Base-by-base conservation (phyloP, 345 rosid genomes). In the Corchorus capsularis region DNA sequence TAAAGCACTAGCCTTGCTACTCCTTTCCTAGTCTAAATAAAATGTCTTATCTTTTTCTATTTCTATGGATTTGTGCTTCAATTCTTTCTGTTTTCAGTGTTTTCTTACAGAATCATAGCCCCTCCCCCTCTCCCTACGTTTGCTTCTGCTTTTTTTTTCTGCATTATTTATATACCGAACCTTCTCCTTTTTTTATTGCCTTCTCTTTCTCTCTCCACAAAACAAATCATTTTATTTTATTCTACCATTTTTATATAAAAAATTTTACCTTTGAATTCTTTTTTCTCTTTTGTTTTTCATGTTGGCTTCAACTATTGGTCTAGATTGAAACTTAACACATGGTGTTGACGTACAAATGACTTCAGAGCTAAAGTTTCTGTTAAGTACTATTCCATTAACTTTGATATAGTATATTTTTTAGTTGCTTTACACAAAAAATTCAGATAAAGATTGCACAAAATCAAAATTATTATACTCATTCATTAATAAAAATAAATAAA, bases 41-140 rank as follows among this genome's bases (percentile, higher is more conserved):
- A n/a, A n/a, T n/a, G n/a, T n/a, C n/a, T n/a, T n/a, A n/a, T n/a
- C n/a, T 22, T 14, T 14, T 43, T 12, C 17, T 34, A 37, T 59
- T 61, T 57, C 78, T 81, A 69, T 74, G 80, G 81, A 74, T 83
- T 81, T 75, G 75, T 77, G 80, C 80, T 75, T 68, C 39, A 15
- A 53, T 14, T 34, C 57, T 37, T 71, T n/a, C 45, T 69, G 56
- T 59, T 54, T 55, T 52, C 46, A 11, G 39, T 73, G 6, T 13
- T 55, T 20, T 53, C 52, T 35, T 62, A 52, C 32, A 63, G 61
- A 76, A 64, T 34, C 75, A 15, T n/a, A 16, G 55, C 32, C 75
- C 56, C 62, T 69, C n/a, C 54, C 46, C 34, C 14, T 35, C 9
- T 12, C 7, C 64, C 2, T 12, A 61, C 17, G 3, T 32, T 32